These are phyloP conservation scores for Nakazawaea ernobii DNA, from an alignment of 805 yeast genomes.

Conservation along the genomic window DNA sequence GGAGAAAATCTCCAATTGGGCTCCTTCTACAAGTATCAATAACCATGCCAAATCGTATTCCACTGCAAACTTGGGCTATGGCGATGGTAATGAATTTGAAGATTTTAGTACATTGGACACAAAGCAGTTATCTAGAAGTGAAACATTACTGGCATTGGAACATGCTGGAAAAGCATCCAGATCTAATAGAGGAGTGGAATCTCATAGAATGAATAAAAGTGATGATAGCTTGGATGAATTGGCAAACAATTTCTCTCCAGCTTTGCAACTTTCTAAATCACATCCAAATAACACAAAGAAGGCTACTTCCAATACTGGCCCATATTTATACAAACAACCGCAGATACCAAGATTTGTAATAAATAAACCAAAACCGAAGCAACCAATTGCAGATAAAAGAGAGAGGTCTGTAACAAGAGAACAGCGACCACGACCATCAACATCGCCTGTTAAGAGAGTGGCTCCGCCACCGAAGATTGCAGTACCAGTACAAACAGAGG, in stretches of 20 bases:
- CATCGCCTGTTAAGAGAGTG: conserved; percentile 2
- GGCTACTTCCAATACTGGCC: conserved; percentile 7
- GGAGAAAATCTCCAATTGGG: conserved; percentile 23
- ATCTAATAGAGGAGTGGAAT: conserved; percentile 12
- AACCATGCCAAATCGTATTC: conserved; percentile 20
- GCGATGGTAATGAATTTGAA: conserved; percentile 11
- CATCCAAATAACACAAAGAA: conserved; percentile 2
- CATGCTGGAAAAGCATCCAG: conserved; percentile 18
- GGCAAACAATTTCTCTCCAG: not conserved
- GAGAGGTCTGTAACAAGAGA: conserved; percentile 6
- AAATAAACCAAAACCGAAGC: conserved; percentile 7
- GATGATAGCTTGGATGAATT: conserved; percentile 4
- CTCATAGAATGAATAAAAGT: not conserved
- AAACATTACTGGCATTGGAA: conserved; percentile 22
- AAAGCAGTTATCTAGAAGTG: conserved; percentile 19
- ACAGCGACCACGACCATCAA: conserved; percentile 1
- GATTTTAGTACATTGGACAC: conserved; percentile 15
- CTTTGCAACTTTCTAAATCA: conserved; percentile 3
- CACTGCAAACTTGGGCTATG: conserved; percentile 15
- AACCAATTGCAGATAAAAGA: not conserved
- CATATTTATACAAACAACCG: conserved; percentile 13
- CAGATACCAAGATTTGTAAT: conserved; percentile 11
- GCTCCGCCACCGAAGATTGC: not conserved
- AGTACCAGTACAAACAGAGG: conserved; percentile 3
- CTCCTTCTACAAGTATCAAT: conserved; percentile 26